These are phyloP conservation scores for Kodamaea restingae DNA, from an alignment of 805 yeast genomes.

Conservation along the genomic window DNA sequence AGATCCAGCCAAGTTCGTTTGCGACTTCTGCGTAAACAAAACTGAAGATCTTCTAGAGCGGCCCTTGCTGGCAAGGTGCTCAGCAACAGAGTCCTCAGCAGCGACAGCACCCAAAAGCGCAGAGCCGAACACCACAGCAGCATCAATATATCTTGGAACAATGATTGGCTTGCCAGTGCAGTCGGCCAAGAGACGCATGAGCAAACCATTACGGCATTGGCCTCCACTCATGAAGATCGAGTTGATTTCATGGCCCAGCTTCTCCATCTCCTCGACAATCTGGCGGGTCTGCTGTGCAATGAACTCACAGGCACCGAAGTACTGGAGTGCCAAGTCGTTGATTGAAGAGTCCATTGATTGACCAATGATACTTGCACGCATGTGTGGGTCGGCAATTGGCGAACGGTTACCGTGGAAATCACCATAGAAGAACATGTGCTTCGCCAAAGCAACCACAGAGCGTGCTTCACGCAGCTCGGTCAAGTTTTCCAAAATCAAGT, in stretches of 20 bases:
- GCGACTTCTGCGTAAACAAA: conserved; percentile 28
- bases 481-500: conserved; percentile 67
- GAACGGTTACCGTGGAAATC: conserved; percentile 96
- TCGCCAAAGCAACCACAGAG: conserved; percentile 76
- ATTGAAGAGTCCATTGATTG: conserved; percentile 86
- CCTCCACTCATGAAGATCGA: conserved; percentile 93
- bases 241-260: conserved; percentile 70
- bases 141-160: conserved; percentile 92
- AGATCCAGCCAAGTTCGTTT: conserved; percentile 23
- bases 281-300: conserved; percentile 97
- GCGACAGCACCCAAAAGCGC: conserved; percentile 96
- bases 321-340: conserved; percentile 78
- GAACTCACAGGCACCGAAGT: conserved; percentile 93
- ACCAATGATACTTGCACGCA: conserved; percentile 92
- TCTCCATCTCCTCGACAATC: conserved; percentile 79
- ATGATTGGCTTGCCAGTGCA: conserved; percentile 89
- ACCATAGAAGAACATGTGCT: conserved; percentile 87
- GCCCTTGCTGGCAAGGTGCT: conserved; percentile 30
- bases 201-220: conserved; percentile 86
- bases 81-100: conserved; percentile 55
- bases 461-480: conserved; percentile 53
- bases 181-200: conserved; percentile 87
- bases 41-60: conserved; percentile 34
- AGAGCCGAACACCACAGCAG: conserved; percentile 95
- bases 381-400: conserved; percentile 92